phyloP scores from a whole-genome alignment of 73 alveolate genomes.

The Paramecium primaurelia region DNA sequence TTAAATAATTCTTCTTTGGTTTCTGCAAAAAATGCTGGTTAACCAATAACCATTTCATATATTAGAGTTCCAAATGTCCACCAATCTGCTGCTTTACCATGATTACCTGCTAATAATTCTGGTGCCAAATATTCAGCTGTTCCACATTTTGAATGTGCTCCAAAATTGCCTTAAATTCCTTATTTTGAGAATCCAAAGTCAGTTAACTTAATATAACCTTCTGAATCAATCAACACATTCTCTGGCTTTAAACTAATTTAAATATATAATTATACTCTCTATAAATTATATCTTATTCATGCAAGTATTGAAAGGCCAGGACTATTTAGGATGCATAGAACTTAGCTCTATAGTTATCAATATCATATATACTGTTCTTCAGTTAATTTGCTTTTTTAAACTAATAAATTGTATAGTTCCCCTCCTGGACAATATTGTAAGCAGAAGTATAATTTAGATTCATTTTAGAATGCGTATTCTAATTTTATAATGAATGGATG shows the following conservation, averaged over 20 bases:
- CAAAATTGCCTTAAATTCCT: constrained; percentile 31
- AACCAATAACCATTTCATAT: constrained; percentile 92
- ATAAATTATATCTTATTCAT: constrained; percentile 74
- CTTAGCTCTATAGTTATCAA: constrained; percentile 57
- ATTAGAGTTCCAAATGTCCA: constrained; percentile 83
- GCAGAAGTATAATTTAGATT: constrained; percentile 66
- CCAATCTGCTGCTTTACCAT: constrained; percentile 89
- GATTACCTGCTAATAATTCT: constrained; percentile 80
- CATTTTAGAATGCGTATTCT: constrained; percentile 83
- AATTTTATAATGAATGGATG: constrained; percentile 80
- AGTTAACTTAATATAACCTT: constrained; percentile 46
- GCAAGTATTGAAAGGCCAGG: constrained; percentile 75
- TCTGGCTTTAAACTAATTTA: constrained; percentile 52
- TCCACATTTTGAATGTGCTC: constrained; percentile 74
- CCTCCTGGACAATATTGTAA: constrained; percentile 88
- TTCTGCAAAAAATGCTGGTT: constrained; percentile 89
- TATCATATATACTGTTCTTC: neutral
- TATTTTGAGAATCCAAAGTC: constrained; percentile 57
- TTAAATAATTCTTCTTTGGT: constrained; percentile 87
- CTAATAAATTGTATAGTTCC: constrained; percentile 60
- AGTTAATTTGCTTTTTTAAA: constrained; percentile 4
- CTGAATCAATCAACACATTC: constrained; percentile 54
- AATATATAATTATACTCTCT: constrained; percentile 68
- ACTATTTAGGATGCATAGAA: constrained; percentile 78
- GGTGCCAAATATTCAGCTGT: constrained; percentile 97